Evolutionary conservation across 2,329 filamentous ascomycete genomes (phyloP), one percentile per base, ranked within the genome.

Genomic region (Colletotrichum sp.): DNA sequence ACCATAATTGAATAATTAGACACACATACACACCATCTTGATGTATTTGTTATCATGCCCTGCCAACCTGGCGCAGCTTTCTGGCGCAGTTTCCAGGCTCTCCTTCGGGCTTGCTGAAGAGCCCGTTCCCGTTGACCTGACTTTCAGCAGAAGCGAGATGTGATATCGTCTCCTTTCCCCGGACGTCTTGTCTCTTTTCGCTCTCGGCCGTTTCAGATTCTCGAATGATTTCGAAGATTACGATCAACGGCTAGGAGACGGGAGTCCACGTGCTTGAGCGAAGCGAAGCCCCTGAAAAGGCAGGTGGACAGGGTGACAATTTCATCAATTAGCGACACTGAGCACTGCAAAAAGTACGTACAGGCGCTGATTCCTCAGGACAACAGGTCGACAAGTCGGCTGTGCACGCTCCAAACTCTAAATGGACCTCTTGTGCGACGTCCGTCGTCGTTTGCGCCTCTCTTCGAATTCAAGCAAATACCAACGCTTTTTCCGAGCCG

Each of bases 361-460:
- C 52, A 64, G 18, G 34, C 36, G 21, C 63, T 72, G 64, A 72
- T 34, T 68, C 63, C 63, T 72, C 34, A 68, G 70, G 69, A 71
- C 60, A n/a, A 26, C 36, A 71, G 21, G 60, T 24, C 62, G 28
- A 39, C 65, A 24, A 6, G n/a, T 49, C 55, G 60, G 39, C 30
- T 39, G 71, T 55, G 71, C 71, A 73, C 71, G 71, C 71, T 39
- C 57, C 71, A 68, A 73, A 73, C 71, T 73, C 65, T 73, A 73
- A 73, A 68, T 55, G 65, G 71, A 73, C 71, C 30, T 30, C 71
- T 63, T 52, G 55, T 52, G 13, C 64, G 36, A 73, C 71, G 52
- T 34, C 16, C 57, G 28, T 57, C 71, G 36, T 66, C 68, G 18
- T 72, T 18, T 32, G n/a, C 49, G 30, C 16, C 10, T 12, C 26